Base-by-base conservation (phyloP, 1,139 yeast species). In the Sugiyamaella japonica region DNA sequence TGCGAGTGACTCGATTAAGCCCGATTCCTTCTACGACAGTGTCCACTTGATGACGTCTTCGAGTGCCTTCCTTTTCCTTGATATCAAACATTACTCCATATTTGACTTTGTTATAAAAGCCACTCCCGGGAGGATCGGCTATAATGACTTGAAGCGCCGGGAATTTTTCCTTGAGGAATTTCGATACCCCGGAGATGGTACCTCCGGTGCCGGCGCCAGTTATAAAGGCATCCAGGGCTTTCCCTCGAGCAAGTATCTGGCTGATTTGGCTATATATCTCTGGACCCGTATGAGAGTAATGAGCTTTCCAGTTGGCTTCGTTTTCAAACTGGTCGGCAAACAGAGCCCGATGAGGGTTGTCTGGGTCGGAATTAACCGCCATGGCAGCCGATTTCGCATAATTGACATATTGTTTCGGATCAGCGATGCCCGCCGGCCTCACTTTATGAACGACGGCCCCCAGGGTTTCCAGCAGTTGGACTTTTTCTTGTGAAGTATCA, bases 271-370 rank as follows among this genome's bases (percentile, higher is more conserved):
- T 60, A 75, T 80, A 85, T 7, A 93, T 88, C 63, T 88, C 99
- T 0, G 98, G 98, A 0, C 96, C 99, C 0, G 99, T 93, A 3
- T 91, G 80, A 12, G 70, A 69, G 67, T 83, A 89, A 70, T 93
- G 99, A 4, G 86, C 79, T 56, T 79, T 75, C 98, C 98, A 93
- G 67, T 93, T 93, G 57, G 81, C 84, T 61, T 87, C 95, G 67
- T 89, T 93, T 68, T 93, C 99, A 72, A 93, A 93, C 69, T 91
- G 99, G 70, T 93, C 95, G 2, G 97, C 97, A 75, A 91, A 93
- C 0, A 91, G 75, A 1, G 96, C 97, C 9, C 63, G 62, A 12
- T 63, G 56, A 5, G 59, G 53, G 51, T 59, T 59, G 17, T 53
- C 51, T 0, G 71, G 60, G 58, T 80, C 79, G 17, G 68, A 66